Base-by-base conservation (phyloP, 352 stramenopile species). In the Saprolegnia parasitica region DNA sequence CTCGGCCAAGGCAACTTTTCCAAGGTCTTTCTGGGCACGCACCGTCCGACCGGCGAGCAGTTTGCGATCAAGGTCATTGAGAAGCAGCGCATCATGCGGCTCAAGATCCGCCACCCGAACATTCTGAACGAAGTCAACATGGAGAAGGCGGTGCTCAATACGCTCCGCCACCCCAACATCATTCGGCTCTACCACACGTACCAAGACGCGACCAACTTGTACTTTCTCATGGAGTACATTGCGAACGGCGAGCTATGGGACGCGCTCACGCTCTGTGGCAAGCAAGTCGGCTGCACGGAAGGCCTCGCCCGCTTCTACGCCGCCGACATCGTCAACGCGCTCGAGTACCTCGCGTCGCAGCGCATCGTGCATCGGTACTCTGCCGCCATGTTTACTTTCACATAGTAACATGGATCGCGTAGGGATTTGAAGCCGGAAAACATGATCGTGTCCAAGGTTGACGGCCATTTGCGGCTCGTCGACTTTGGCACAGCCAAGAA, bases 51-150 rank as follows among this genome's bases (percentile, higher is more conserved):
- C 8, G 72, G 81, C 35, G 91, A 98, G 76, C 70, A 65, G 24
- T 99, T 98, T 79, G 97, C 97, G 1, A 79, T 99, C 35, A 99
- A 99, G 78, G 86, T 98, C 46, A 96, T 98, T 71, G 89, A 97
- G 71, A 96, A 96, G 75, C 77, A 89, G 71, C 83, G 87, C 65
- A 84, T 96, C 45, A 92, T 93, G 67, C 81, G 88, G 4, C 75
- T 97, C 58, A 86, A 86, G 71, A 75, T 92, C 46, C 91, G 97
- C 67, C 97, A 99, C 79, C 90, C 91, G 46, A 99, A 99, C 76
- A 96, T 99, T 13, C 96, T 97, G 76, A 99, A 99, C 78, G 97
- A 99, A 80, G 98, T 99, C 73, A 83, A 95, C 56, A 99, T 99
- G 96, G 97, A 99, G 81, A 95, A 97, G 75, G 79, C 97, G 23